These are phyloP conservation scores for Dictyophora rubrovolvata DNA, from an alignment of 768 basidiomycete genomes.

Conservation along the genomic window DNA sequence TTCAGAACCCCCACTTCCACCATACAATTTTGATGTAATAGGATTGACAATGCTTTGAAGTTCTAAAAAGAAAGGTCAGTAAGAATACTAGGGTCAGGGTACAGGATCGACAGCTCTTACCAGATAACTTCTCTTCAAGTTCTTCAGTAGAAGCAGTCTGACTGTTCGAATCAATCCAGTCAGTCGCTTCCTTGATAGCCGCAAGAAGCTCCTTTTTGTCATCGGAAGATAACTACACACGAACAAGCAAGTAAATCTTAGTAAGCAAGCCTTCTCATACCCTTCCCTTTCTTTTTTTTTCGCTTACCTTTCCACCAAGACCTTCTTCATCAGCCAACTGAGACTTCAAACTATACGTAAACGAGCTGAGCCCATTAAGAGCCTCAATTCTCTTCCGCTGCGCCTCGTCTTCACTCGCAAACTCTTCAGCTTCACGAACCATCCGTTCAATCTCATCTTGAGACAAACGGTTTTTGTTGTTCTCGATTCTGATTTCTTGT, in stretches of 20 bases:
- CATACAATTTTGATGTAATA: conserved; percentile 76
- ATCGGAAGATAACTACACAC: conserved; percentile 21
- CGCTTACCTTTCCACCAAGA: conserved; percentile 77
- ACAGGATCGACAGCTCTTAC: conserved; percentile 19
- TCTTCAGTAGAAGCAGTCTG: conserved; percentile 71
- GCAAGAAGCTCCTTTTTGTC: conserved; percentile 77
- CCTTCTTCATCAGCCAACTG: conserved; percentile 84
- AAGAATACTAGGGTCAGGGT: neutral
- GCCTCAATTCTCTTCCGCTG: conserved; percentile 77
- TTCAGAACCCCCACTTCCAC: conserved; percentile 25
- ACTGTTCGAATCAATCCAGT: conserved; percentile 86
- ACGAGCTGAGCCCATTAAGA: conserved; percentile 69
- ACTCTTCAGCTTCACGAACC: conserved; percentile 91
- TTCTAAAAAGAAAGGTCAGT: conserved; percentile 26
- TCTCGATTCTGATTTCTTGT: conserved; percentile 86
- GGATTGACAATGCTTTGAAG: conserved; percentile 69
- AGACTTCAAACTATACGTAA: conserved; percentile 77
- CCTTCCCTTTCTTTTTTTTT: conserved; percentile 14
- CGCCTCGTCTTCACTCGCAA: conserved; percentile 65
- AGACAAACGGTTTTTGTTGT: conserved; percentile 86
- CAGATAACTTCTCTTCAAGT: conserved; percentile 79
- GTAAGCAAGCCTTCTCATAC: neutral
- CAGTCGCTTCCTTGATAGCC: conserved; percentile 76
- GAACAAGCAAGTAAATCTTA: neutral
- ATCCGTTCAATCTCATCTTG: conserved; percentile 92